Conservation (phyloP, 768 basidiomycete genomes). For the Lactifluus piperatus region DNA sequence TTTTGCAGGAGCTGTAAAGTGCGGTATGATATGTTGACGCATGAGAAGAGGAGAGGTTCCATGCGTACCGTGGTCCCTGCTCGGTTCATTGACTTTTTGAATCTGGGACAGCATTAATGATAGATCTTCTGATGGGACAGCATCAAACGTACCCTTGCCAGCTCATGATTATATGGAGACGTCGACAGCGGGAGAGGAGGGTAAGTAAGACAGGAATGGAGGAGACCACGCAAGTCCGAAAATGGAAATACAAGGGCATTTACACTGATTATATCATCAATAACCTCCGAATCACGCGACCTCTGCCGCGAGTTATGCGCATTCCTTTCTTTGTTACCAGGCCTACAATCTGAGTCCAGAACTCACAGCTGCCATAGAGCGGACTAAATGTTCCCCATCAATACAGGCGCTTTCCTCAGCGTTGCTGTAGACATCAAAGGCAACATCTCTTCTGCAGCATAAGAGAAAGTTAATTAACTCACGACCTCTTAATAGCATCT, state of each 20-base stretch:
- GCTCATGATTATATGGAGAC: constrained; percentile 2
- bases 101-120: constrained; percentile 34
- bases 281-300: neutral
- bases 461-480: neutral
- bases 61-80: constrained; percentile 77
- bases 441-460: neutral
- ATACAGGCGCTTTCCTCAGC: neutral
- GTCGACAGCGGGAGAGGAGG: neutral
- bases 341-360: neutral
- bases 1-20: constrained; percentile 78
- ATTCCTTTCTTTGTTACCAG: neutral
- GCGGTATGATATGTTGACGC: constrained; percentile 5
- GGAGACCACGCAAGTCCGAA: neutral
- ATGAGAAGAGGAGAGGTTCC: constrained; percentile 5
- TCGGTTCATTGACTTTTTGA: constrained; percentile 90
- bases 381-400: neutral
- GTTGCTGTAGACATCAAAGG: neutral
- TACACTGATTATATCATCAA: neutral
- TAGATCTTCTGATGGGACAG: neutral
- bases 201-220: neutral
- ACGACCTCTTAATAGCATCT: neutral
- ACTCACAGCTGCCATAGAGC: neutral
- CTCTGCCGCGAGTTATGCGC: too few relatives aligned
- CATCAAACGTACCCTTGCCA: constrained; percentile 8
- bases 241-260: neutral